Evolutionary conservation across 2,329 filamentous ascomycete genomes (phyloP).

Genomic region (Talaromyces sp.): DNA sequence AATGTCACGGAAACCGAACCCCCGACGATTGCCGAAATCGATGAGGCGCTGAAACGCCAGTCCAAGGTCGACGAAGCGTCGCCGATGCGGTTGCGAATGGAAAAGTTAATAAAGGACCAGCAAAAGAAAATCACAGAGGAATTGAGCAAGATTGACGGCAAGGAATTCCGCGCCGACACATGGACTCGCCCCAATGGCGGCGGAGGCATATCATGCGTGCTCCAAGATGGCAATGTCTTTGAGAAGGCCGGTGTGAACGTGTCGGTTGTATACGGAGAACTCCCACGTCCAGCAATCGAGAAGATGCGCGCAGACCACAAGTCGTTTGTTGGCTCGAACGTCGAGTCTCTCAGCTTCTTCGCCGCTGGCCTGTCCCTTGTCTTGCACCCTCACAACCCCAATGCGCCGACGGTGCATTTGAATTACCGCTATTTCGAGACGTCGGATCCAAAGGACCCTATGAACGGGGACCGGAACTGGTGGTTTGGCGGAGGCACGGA

Average conservation of each 20-base stretch:
- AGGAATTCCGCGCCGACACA: slow-evolving; percentile 73
- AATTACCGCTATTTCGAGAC: slow-evolving; percentile 99
- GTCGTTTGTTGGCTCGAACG: slow-evolving; percentile 67
- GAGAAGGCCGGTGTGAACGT: slow-evolving; percentile 97
- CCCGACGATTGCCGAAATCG: slow-evolving; percentile 75
- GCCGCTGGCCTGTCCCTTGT: slow-evolving; percentile 90
- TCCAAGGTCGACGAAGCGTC: slow-evolving; percentile 68
- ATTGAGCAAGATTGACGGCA: slow-evolving; percentile 77
- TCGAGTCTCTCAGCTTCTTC: slow-evolving; percentile 89
- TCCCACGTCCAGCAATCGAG: slow-evolving; percentile 79
- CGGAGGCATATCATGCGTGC: slow-evolving; percentile 86
- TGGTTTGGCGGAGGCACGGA: slow-evolving; percentile 98
- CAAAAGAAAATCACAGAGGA: slow-evolving; percentile 81
- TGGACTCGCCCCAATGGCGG: slow-evolving; percentile 87
- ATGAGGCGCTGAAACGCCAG: slow-evolving; percentile 74
- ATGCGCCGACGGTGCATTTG: slow-evolving; percentile 94
- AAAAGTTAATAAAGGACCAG: slow-evolving; percentile 89
- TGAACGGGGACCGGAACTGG: slow-evolving; percentile 67
- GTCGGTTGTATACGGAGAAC: slow-evolving; percentile 85
- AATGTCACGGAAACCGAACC: slow-evolving; percentile 34
- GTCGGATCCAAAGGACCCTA: slow-evolving; percentile 70
- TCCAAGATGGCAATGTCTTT: slow-evolving; percentile 95
- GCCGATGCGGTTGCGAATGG: slow-evolving; percentile 97
- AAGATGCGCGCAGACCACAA: slow-evolving; percentile 96
- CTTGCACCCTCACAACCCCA: slow-evolving; percentile 87